A percentile compares a stretch with the other conserved stretches of the same genome.
phyloP scores from a whole-genome alignment of 2,329 filamentous ascomycete genomes.

The Pezicula neosporulosa region DNA sequence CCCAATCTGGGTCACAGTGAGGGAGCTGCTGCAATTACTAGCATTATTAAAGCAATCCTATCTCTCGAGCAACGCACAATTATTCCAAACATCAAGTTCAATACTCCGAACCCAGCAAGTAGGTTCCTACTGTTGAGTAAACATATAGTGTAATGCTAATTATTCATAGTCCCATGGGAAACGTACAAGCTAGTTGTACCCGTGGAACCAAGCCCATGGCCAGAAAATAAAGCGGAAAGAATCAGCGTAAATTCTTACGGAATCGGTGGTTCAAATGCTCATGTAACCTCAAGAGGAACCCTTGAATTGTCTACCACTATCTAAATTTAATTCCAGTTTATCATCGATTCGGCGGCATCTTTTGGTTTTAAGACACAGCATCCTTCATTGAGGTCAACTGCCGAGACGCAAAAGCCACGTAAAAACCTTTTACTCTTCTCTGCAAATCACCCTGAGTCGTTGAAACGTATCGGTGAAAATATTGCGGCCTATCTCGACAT shows the following conservation, averaged over 20 bases:
- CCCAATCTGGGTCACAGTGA: constrained; percentile 40
- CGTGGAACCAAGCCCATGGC: constrained; percentile 18
- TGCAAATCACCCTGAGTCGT: neutral
- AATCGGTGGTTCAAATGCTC: constrained; percentile 42
- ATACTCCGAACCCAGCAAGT: constrained; percentile 25
- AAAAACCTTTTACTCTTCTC: neutral
- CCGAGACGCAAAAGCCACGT: too few species aligned
- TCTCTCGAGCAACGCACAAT: constrained; percentile 13
- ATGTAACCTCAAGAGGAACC: constrained; percentile 32
- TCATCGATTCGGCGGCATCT: neutral
- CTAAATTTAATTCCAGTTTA: neutral
- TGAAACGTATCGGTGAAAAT: neutral
- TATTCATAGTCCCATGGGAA: neutral
- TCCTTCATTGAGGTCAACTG: too few species aligned
- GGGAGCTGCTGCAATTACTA: constrained; percentile 36
- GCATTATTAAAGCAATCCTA: constrained; percentile 35
- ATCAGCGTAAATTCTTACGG: constrained; percentile 28
- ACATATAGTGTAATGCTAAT: neutral
- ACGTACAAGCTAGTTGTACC: neutral
- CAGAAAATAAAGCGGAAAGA: constrained; percentile 2
- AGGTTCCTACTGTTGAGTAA: too few species aligned
- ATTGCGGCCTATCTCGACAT: neutral
- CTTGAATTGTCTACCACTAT: neutral
- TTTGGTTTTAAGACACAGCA: too few species aligned
- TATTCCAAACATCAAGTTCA: constrained; percentile 17